phyloP scores from a whole-genome alignment of 257 asterid genomes.

The Solanum boliviense region DNA sequence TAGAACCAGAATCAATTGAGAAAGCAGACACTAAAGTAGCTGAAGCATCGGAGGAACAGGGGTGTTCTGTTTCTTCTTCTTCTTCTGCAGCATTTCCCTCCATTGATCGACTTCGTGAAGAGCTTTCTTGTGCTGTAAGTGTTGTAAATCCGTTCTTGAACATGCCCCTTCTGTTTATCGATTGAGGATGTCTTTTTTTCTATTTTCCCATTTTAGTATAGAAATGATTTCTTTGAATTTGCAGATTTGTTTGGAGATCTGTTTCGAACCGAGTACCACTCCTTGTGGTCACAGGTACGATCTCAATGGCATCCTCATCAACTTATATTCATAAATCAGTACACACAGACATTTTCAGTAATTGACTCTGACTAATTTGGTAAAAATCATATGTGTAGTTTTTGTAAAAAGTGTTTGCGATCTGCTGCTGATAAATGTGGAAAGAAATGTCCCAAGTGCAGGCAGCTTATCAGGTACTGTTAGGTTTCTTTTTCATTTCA shows the following conservation, averaged over 20 bases:
- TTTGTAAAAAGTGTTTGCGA: constrained; percentile 72
- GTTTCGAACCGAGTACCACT: constrained; percentile 93
- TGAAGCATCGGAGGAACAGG: constrained; percentile 18
- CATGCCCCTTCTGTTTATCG: not conserved
- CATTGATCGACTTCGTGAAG: constrained; percentile 84
- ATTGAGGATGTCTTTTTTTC: not conserved
- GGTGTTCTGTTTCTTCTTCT: constrained; percentile 7
- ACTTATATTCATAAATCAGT: not conserved
- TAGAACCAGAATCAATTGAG: constrained; percentile 3
- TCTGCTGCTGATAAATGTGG: constrained; percentile 96
- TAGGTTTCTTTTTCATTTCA: not conserved
- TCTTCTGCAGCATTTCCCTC: constrained; percentile 37
- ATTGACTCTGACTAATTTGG: not conserved
- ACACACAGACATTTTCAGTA: not conserved
- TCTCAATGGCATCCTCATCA: not conserved
- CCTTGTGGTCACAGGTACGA: constrained; percentile 95
- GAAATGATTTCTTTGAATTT: not conserved
- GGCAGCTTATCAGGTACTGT: constrained; percentile 69
- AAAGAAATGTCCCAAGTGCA: constrained; percentile 91
- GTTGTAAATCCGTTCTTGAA: not conserved
- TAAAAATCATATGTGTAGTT: constrained; percentile 27
- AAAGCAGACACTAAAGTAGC: constrained; percentile 20
- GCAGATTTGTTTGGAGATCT: constrained; percentile 95
- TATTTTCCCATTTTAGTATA: not conserved
- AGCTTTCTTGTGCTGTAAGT: constrained; percentile 94